These are phyloP conservation scores for Termitomyces sp. DNA, from an alignment of 768 basidiomycete species.

Conservation along the genomic window DNA sequence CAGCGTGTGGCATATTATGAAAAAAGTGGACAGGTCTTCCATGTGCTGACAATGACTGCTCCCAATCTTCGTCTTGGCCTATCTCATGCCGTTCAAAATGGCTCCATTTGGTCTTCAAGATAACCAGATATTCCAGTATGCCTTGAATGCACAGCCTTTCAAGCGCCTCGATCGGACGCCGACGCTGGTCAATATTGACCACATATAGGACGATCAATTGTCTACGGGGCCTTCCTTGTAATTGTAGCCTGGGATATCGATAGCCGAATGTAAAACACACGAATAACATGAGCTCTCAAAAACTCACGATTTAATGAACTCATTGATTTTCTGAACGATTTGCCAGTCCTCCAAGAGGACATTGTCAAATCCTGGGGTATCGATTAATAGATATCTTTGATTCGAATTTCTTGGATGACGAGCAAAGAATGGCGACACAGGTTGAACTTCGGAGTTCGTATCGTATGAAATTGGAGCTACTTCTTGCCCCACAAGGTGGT, in stretches of 20 bases:
- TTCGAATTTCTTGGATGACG: background rate
- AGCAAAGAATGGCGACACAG: background rate
- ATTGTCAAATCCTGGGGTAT: conserved; percentile 3
- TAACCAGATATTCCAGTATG: background rate
- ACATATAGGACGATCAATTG: background rate
- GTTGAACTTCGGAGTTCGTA: background rate
- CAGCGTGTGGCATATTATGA: background rate
- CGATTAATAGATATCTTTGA: background rate
- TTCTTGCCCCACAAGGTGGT: background rate
- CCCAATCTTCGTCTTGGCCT: background rate
- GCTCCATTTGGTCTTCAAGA: background rate
- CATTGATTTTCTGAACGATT: background rate
- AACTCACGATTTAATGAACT: background rate
- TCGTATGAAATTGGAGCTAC: background rate
- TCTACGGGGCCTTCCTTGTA: background rate
- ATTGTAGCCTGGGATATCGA: background rate
- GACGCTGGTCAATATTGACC: background rate
- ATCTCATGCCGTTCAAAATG: background rate
- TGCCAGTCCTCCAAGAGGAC: background rate
- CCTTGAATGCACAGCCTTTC: background rate
- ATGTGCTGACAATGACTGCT: background rate
- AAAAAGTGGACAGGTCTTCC: background rate
- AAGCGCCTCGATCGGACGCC: background rate
- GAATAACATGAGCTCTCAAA: too few relatives aligned
- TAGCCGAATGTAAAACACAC: too few relatives aligned